Percentiles rank a stretch among this genome's conserved stretches.
Conservation (phyloP, 2,329 filamentous ascomycete species). For the Trichoderma koningii region DNA sequence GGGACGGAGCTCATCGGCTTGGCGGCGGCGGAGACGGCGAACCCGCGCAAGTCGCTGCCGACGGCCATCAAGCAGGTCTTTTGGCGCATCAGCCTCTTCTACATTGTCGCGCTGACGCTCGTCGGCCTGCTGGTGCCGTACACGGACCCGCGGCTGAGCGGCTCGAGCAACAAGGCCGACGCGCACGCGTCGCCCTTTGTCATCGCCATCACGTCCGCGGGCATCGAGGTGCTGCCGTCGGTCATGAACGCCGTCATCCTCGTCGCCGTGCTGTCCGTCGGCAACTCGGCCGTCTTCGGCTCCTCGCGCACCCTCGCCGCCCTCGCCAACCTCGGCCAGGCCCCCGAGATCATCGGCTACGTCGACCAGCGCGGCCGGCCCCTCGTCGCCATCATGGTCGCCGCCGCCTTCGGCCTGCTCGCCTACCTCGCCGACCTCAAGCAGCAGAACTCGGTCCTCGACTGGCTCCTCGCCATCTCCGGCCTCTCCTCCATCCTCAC, state of each 20-base stretch:
- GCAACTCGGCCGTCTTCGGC: conserved; percentile 88
- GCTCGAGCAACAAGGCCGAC: conserved; percentile 56
- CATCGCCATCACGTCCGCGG: conserved; percentile 83
- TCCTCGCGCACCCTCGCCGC: conserved; percentile 88
- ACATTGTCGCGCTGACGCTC: conserved; percentile 77
- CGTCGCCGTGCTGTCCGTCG: conserved; percentile 84
- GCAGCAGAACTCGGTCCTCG: conserved; percentile 63
- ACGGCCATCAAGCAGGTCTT: conserved; percentile 91
- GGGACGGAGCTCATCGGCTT: conserved; percentile 76
- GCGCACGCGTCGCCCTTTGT: conserved; percentile 85
- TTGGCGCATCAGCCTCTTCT: conserved; percentile 90
- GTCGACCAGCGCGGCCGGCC: conserved; percentile 81
- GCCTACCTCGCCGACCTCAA: conserved; percentile 70
- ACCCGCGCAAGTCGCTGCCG: conserved; percentile 77
- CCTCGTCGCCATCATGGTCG: conserved; percentile 68
- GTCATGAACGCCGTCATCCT: conserved; percentile 94
- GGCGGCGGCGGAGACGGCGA: conserved; percentile 73
- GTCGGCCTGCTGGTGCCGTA: conserved; percentile 82
- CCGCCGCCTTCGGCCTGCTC: conserved; percentile 69
- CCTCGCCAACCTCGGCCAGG: conserved; percentile 83
- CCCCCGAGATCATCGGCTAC: conserved; percentile 74
- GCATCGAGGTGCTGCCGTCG: conserved; percentile 77
- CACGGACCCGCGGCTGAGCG: conserved; percentile 64
- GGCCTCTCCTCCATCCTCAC: conserved; percentile 74
- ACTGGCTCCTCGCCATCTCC: conserved; percentile 74